Percentiles rank a stretch among this genome's conserved stretches.
Conservation (phyloP, 305 asterid species). For the Andrographis paniculata region DNA sequence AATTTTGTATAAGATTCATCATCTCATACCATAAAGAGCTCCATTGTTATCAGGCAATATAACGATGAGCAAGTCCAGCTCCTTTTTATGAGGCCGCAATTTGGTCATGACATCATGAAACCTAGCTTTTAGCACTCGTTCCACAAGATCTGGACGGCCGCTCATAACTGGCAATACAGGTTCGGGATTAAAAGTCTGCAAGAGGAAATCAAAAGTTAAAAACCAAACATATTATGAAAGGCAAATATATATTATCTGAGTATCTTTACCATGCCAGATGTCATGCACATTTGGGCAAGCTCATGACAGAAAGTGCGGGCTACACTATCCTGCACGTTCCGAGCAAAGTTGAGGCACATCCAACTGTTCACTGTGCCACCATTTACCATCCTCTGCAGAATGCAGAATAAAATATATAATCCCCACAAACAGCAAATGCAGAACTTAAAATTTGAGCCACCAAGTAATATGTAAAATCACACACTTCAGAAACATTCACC, state of each 20-base stretch:
- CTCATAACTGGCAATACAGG: slow-evolving; percentile 60
- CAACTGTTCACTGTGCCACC: slow-evolving; percentile 70
- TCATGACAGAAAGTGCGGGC: slow-evolving; percentile 61
- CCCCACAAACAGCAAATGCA: background rate
- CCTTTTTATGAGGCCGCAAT: slow-evolving; percentile 53
- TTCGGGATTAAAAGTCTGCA: slow-evolving; percentile 59
- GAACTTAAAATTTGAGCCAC: background rate
- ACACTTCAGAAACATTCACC: background rate
- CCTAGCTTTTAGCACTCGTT: slow-evolving; percentile 63
- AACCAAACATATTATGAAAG: background rate
- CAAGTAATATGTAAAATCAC: background rate
- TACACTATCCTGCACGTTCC: slow-evolving; percentile 49
- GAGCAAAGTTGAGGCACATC: slow-evolving; percentile 78
- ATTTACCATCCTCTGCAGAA: slow-evolving; percentile 41
- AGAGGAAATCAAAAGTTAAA: slow-evolving; percentile 12
- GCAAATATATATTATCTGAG: background rate
- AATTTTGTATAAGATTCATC: background rate
- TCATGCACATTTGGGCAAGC: slow-evolving; percentile 80
- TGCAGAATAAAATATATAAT: slow-evolving; percentile 11
- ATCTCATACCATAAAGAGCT: slow-evolving; percentile 71
- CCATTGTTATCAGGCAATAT: slow-evolving; percentile 90
- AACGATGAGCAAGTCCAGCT: slow-evolving; percentile 80
- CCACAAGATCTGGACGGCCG: slow-evolving; percentile 82
- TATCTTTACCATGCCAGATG: slow-evolving; percentile 81
- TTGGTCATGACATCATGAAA: slow-evolving; percentile 62